Evolutionary conservation across 140 eudicot species (phyloP), one percentile per base, ranked within the genome.

Genomic region (Bidens hawaiensis): DNA sequence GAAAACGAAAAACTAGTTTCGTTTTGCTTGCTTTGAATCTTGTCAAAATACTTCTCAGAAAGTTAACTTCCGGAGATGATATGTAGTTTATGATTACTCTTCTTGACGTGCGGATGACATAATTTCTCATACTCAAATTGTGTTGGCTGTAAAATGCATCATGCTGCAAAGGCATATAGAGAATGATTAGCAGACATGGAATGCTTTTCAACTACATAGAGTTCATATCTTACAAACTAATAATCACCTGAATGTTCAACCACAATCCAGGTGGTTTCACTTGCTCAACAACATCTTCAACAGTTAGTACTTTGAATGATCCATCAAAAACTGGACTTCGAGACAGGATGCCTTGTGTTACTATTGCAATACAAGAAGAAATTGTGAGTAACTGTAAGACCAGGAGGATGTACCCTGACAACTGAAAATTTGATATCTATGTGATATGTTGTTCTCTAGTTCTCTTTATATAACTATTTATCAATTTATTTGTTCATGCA

Each of bases 21-120:
- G 94, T 87, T n/a, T 31, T 65, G 64, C 78, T 63, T 50, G 80
- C 49, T 41, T 70, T 82, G 58, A 83, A 71, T 50, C 78, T 62
- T 34, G 78, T 51, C 63, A 56, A 60, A 15, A 91, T 75, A 53
- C 89, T 82, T 67, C 54, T 77, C 60, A 91, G 51, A 74, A 91
- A 87, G 60, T 76, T 78, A 62, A 91, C 81, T 70, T 91, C 98
- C 3, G 98, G 98, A 27, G 96, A 84, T 19, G 98, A 91, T 72
- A 91, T 75, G 76, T 87, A 88, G 49, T 69, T 78, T 21, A 87
- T 54, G 19, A 55, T 26, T 14, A 33, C 61, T 21, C 65, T 71
- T 76, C 76, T 80, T n/a, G 86, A 73, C 53, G 78, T 68, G 60
- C 76, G 67, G 42, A 84, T 61, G 23, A 91, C 64, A 62, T 21